Base-by-base conservation (phyloP, 2,329 filamentous ascomycete genomes). In the Diaporthe velutina region DNA sequence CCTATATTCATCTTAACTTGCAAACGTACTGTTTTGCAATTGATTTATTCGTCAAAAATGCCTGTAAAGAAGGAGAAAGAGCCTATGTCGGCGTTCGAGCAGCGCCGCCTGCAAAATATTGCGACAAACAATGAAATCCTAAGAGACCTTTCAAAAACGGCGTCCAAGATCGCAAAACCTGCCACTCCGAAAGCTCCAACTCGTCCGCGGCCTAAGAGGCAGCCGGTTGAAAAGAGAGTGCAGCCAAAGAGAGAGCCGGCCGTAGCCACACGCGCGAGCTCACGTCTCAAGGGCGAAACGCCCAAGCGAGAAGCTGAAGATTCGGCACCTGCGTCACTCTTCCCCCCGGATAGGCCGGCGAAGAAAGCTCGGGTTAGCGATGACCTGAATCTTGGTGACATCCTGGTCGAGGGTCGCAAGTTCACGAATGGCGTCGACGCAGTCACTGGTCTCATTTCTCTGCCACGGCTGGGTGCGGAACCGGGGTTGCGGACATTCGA, bases 401-500 rank as follows among this genome's bases (percentile, higher is more conserved):
- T 98, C 75, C 87, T 94, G 8, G 93, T 98, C 1, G 94, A 94
- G 48, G 95, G 96, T 0, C 92, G 93, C 80, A 93, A 93, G 77
- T 97, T 93, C 89, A 90, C 93, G 61, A 88, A 87, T 35, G 92
- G 90, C 15, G 87, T 92, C 22, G 92, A 92, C 28, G 92, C 95
- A 67, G 83, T 95, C 5, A 88, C 89, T 0, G 90, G 90, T 75
- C 86, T 96, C 28, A 86, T 86, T 64, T 64, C 70, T 45, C 83
- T 83, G 2, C 85, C 93, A 1, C 82, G 88, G 33, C 90, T 89
- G 80, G 94, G 89, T 2, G 95, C 95, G 0, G 92, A 94, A 77
- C 95, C 95, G 0, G 95, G 96, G 64, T 89, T 95, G 71, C 88
- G 95, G 28, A 98, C 96, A 0, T 98, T 98, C 80, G 93, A 91